These are phyloP conservation scores for Phytophthora pistaciae DNA, from an alignment of 352 stramenopile genomes.

Conservation along the genomic window DNA sequence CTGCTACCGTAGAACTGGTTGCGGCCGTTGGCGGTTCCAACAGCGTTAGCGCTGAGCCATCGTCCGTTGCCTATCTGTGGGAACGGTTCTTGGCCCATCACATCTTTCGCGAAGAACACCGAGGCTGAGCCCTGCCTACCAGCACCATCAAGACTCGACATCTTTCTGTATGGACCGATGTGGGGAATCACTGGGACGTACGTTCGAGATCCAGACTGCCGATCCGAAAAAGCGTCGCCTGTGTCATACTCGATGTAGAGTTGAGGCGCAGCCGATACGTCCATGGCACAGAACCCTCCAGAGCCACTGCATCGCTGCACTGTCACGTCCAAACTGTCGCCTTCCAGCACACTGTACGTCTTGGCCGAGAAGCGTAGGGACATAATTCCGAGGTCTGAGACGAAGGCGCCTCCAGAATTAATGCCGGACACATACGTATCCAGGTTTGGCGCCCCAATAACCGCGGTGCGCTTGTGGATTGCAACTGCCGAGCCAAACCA, in stretches of 20 bases:
- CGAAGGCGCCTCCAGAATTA: conserved; percentile 93
- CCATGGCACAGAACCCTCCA: conserved; percentile 68
- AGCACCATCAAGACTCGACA: conserved; percentile 69
- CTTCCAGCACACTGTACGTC: conserved; percentile 90
- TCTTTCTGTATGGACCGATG: conserved; percentile 68
- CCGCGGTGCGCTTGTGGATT: conserved; percentile 82
- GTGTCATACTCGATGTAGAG: conserved; percentile 82
- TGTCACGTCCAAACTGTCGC: conserved; percentile 74
- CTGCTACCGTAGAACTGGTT: conserved; percentile 93
- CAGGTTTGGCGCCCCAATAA: conserved; percentile 93
- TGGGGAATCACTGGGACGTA: conserved; percentile 51
- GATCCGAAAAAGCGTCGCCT: conserved; percentile 75
- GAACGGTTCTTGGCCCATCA: conserved; percentile 80
- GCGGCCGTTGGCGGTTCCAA: conserved; percentile 88
- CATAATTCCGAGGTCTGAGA: conserved; percentile 93
- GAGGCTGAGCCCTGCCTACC: conserved; percentile 38
- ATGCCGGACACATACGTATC: conserved; percentile 90
- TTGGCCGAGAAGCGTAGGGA: conserved; percentile 78
- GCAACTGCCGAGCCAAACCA: conserved; percentile 90
- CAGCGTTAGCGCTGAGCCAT: conserved; percentile 63
- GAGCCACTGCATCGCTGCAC: conserved; percentile 73
- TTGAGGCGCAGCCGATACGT: conserved; percentile 51
- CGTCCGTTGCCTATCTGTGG: conserved; percentile 70
- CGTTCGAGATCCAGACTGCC: conserved; percentile 45
- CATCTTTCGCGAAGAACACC: conserved; percentile 65